Percentiles rank a stretch among this genome's conserved stretches.
phyloP scores from a whole-genome alignment of 2,329 filamentous ascomycete species.

The Colletotrichum spaethianum region DNA sequence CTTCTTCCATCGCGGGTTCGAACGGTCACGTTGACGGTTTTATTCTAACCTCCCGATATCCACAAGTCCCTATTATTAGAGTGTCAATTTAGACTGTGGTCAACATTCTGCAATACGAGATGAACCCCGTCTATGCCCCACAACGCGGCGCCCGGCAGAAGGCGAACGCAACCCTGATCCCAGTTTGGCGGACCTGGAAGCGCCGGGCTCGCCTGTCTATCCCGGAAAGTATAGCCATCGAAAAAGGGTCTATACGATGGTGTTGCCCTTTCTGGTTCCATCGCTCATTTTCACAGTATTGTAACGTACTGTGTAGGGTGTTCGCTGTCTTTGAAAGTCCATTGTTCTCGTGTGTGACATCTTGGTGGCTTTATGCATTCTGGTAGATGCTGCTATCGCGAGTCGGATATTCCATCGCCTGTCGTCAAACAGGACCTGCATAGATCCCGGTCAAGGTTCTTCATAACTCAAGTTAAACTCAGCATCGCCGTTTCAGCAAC shows the following conservation, averaged over 20 bases:
- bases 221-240: neutral
- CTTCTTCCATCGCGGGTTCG: neutral
- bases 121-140: constrained; percentile 34
- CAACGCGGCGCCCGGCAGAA: constrained; percentile 23
- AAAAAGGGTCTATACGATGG: neutral
- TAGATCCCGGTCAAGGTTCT: neutral
- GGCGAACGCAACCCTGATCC: constrained; percentile 5
- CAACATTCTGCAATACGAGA: constrained; percentile 24
- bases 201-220: neutral
- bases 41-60: neutral
- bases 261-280: neutral
- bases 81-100: constrained; percentile 9
- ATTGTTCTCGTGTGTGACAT: neutral
- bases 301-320: neutral
- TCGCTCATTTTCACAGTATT: neutral
- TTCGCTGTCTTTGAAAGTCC: neutral
- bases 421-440: neutral
- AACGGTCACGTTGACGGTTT: neutral
- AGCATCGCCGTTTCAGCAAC: constrained; percentile 18
- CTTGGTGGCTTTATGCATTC: too few species aligned
- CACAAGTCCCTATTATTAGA: constrained; percentile 31
- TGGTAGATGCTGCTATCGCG: neutral
- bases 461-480: neutral
- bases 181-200: neutral
- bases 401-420: neutral